These are phyloP conservation scores for Saccharum spontaneum DNA, from an alignment of 176 grass and related monocot genomes.

Conservation along the genomic window DNA sequence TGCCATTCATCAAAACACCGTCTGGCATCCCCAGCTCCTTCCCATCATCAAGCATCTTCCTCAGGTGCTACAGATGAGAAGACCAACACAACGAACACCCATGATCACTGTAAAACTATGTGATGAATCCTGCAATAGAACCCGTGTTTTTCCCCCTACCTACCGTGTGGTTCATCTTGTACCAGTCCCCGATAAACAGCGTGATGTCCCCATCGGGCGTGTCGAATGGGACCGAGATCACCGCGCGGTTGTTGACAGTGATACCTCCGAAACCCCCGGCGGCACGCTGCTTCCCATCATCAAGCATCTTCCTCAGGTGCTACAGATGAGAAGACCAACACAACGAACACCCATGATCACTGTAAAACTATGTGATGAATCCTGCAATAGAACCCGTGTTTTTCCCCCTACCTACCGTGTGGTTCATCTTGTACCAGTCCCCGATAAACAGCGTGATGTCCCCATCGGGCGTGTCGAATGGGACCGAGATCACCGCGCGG, in stretches of 20 bases:
- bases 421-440: constrained; percentile 95
- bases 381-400: not conserved
- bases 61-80: constrained; percentile 56
- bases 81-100: not conserved
- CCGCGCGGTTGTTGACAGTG: constrained; percentile 68
- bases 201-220: constrained; percentile 71
- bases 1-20: constrained; percentile 90
- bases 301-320: constrained; percentile 73
- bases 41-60: constrained; percentile 73
- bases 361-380: not conserved
- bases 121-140: not conserved
- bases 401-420: constrained; percentile 35
- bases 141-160: not conserved
- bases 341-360: not conserved
- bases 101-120: not conserved
- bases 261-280: constrained; percentile 81
- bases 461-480: constrained; percentile 64
- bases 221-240: constrained; percentile 79
- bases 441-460: constrained; percentile 86
- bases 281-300: constrained; percentile 75
- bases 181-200: constrained; percentile 91
- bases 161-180: constrained; percentile 88
- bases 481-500: constrained; percentile 68
- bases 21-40: constrained; percentile 83
- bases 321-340: constrained; percentile 27